A percentile compares a stretch with the other conserved stretches of the same genome.
These are phyloP conservation scores for Sherardia arvensis DNA, from an alignment of 257 asterid genomes.

Conservation along the genomic window DNA sequence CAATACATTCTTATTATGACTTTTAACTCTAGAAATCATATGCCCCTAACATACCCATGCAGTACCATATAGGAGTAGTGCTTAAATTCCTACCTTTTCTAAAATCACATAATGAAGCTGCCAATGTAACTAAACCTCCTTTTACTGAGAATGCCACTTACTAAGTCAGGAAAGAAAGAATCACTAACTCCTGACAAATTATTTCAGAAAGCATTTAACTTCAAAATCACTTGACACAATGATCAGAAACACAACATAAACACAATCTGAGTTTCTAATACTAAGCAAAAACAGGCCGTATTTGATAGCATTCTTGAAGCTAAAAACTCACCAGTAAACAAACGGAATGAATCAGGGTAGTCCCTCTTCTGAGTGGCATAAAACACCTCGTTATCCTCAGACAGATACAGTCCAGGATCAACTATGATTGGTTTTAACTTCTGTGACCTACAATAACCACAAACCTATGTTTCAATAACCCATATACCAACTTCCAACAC, in stretches of 20 bases:
- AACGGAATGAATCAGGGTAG: conserved; percentile 71
- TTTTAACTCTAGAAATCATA: neutral
- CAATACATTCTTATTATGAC: neutral
- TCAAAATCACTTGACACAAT: neutral
- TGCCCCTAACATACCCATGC: neutral
- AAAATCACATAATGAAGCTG: no score
- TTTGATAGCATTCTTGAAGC: neutral
- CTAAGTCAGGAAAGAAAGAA: neutral
- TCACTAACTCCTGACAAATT: neutral
- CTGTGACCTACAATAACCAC: conserved; percentile 38
- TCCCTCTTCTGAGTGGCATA: conserved; percentile 76
- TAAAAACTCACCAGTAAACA: conserved; percentile 55
- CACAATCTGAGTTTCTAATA: neutral
- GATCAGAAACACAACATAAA: neutral
- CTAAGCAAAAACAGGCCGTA: neutral
- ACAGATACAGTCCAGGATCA: conserved; percentile 73
- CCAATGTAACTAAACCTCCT: neutral
- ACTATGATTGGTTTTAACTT: conserved; percentile 80
- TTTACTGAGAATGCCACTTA: neutral
- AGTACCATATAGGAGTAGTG: no score
- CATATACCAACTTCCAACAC: no score
- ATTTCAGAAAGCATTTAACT: neutral
- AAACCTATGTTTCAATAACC: neutral
- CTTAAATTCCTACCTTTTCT: no score
- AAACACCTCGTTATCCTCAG: conserved; percentile 56